phyloP scores from a whole-genome alignment of 176 grass and related monocot genomes.

The Oryza meyeriana region DNA sequence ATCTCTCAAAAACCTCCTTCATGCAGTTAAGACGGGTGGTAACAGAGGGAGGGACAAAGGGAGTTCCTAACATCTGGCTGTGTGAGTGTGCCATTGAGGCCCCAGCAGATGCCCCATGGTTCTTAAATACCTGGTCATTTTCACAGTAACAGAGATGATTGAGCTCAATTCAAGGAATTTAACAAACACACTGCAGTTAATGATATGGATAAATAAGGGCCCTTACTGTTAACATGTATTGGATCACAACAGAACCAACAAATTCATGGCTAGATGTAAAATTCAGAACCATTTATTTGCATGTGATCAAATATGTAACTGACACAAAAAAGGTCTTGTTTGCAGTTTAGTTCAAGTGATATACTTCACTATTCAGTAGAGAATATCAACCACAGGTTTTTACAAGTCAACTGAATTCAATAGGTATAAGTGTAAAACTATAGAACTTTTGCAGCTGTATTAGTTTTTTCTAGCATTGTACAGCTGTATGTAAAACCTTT shows the following conservation, averaged over 20 bases:
- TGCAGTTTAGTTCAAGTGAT: not conserved
- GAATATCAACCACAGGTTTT: not conserved
- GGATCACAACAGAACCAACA: not conserved
- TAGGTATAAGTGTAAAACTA: not conserved
- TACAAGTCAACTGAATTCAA: not conserved
- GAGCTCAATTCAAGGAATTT: not conserved
- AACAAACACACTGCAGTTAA: constrained; percentile 3
- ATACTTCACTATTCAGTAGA: not conserved
- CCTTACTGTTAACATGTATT: not conserved
- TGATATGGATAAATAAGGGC: not conserved
- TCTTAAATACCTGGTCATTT: constrained; percentile 80
- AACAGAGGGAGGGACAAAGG: constrained; percentile 79
- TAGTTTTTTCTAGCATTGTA: not conserved
- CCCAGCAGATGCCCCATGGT: constrained; percentile 84
- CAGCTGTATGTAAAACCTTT: not conserved
- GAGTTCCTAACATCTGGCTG: constrained; percentile 91
- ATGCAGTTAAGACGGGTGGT: constrained; percentile 55
- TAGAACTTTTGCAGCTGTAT: not conserved
- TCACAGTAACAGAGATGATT: not conserved
- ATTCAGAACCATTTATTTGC: not conserved
- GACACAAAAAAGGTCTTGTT: not conserved
- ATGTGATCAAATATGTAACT: not conserved
- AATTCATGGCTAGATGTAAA: not conserved
- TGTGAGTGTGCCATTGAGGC: constrained; percentile 97
- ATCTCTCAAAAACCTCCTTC: constrained; percentile 66